Percentiles rank a stretch among this genome's conserved stretches.
Evolutionary conservation across 345 rosid species (phyloP).

Genomic region (Hibiscus tridactylites): DNA sequence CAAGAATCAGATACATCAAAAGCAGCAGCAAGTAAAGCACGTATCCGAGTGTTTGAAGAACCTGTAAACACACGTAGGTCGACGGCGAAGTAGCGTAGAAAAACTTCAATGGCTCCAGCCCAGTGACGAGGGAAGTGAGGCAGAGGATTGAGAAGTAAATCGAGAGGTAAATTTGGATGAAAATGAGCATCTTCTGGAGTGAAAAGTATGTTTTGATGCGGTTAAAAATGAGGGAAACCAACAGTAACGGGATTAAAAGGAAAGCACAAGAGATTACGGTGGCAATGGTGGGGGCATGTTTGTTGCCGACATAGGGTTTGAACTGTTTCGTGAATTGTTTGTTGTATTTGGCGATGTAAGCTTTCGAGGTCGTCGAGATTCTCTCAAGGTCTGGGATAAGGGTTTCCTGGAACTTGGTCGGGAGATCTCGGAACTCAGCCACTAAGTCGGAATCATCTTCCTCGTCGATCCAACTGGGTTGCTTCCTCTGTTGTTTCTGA

Average conservation of each 20-base stretch:
- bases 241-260: conserved; percentile 60
- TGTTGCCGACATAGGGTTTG: conserved; percentile 72
- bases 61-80: conserved; percentile 63
- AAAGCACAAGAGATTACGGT: conserved; percentile 62
- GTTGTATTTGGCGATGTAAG: conserved; percentile 67
- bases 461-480: conserved; percentile 52
- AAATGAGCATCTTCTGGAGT: conserved; percentile 68
- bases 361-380: conserved; percentile 71
- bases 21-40: conserved; percentile 63
- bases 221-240: conserved; percentile 74
- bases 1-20: conserved; percentile 66
- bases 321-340: conserved; percentile 72
- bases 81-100: conserved; percentile 72
- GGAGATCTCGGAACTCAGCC: conserved; percentile 69
- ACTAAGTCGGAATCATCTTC: conserved; percentile 60
- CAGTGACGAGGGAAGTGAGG: conserved; percentile 59
- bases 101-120: conserved; percentile 78
- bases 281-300: conserved; percentile 68
- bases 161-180: conserved; percentile 85
- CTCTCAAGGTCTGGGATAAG: conserved; percentile 69
- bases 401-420: conserved; percentile 59
- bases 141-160: conserved; percentile 90
- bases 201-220: conserved; percentile 83
- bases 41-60: conserved; percentile 72
- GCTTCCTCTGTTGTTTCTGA: conserved; percentile 17